phyloP scores from a whole-genome alignment of 2,329 filamentous ascomycete genomes.

The Fusarium tjaetaba region DNA sequence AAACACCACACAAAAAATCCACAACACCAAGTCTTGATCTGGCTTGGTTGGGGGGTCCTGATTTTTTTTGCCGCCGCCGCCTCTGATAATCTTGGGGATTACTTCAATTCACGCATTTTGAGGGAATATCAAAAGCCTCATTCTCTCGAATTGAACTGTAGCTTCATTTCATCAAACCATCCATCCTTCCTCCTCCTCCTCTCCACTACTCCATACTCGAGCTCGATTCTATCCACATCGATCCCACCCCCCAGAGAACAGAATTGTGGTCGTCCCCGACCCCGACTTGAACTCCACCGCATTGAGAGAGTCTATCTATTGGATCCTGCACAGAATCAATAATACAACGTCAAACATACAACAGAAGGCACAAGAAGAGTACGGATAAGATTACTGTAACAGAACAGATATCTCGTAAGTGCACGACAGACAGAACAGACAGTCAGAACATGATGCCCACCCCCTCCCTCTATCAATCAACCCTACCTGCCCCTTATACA shows the following conservation, averaged over 20 bases:
- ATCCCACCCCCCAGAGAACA: conserved; percentile 21
- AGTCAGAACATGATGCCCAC: conserved; percentile 27
- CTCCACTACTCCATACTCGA: conserved; percentile 12
- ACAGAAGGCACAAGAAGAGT: neutral
- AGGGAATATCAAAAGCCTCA: conserved; percentile 26
- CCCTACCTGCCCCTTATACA: too few species aligned
- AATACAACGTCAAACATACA: neutral
- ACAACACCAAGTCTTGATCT: conserved; percentile 25
- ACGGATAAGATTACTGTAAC: neutral
- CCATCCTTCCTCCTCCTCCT: neutral
- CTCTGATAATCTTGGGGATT: conserved; percentile 3
- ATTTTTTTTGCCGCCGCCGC: conserved; percentile 28
- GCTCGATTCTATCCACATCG: conserved; percentile 2
- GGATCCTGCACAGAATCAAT: neutral
- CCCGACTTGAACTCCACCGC: conserved; percentile 11
- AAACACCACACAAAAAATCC: neutral
- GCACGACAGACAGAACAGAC: neutral
- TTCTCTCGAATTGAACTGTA: neutral
- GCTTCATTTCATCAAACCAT: neutral
- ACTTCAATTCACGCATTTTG: conserved; percentile 26
- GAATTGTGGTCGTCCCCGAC: conserved; percentile 9
- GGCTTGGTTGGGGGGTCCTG: neutral
- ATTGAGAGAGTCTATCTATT: conserved; percentile 5
- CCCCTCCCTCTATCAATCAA: conserved; percentile 2
- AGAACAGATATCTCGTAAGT: conserved; percentile 17